Evolutionary conservation across 2,329 filamentous ascomycete species (phyloP).

Genomic region (Fusarium fujikuroi): DNA sequence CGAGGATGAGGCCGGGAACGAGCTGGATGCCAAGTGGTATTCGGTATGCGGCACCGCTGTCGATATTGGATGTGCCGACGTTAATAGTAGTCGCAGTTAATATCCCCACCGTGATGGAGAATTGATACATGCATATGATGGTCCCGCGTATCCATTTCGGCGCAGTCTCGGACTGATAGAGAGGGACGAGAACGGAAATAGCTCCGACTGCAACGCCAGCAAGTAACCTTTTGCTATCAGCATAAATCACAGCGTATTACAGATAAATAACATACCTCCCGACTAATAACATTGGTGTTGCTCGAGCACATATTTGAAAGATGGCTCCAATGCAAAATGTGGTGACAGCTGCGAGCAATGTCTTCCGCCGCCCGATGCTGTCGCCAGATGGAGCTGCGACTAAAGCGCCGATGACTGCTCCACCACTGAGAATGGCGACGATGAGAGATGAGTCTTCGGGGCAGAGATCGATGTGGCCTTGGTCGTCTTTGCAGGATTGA

Average conservation of each 20-base stretch:
- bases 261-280: slow-evolving; percentile 63
- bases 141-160: slow-evolving; percentile 85
- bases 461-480: slow-evolving; percentile 56
- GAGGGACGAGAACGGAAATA: slow-evolving; percentile 78
- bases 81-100: slow-evolving; percentile 75
- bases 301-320: slow-evolving; percentile 73
- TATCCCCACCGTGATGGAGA: slow-evolving; percentile 79
- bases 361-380: slow-evolving; percentile 73
- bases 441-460: slow-evolving; percentile 75
- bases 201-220: slow-evolving; percentile 78
- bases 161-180: slow-evolving; percentile 85
- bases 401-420: slow-evolving; percentile 80
- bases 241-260: accelerated
- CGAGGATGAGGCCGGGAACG: slow-evolving; percentile 76
- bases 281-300: slow-evolving; percentile 68
- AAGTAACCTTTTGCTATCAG: slow-evolving; percentile 60
- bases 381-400: slow-evolving; percentile 77
- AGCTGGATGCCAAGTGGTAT: slow-evolving; percentile 83
- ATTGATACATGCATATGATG: slow-evolving; percentile 78
- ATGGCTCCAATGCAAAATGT: slow-evolving; percentile 79
- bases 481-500: slow-evolving; percentile 57
- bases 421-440: slow-evolving; percentile 84
- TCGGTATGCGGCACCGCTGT: slow-evolving; percentile 71
- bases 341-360: slow-evolving; percentile 71
- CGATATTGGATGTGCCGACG: slow-evolving; percentile 69